Evolutionary conservation across 129 eudicot genomes (phyloP).

Genomic region (Escallonia rubra): DNA sequence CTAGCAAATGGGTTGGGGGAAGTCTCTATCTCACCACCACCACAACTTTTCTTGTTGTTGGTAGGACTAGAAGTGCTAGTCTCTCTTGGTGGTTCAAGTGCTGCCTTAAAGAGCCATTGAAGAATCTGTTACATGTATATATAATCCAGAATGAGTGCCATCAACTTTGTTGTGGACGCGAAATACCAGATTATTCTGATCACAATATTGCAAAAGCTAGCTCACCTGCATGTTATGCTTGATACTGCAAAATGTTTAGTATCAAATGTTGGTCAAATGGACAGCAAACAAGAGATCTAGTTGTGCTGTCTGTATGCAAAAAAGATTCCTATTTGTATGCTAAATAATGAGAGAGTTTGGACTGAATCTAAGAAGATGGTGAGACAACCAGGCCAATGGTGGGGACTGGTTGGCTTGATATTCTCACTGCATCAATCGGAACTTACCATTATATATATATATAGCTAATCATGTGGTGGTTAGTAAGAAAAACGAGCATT

Average conservation of each 20-base stretch:
- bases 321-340: constrained; percentile 41
- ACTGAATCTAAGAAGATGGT: constrained; percentile 26
- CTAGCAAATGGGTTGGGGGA: neutral
- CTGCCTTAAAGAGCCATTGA: constrained; percentile 40
- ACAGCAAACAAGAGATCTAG: constrained; percentile 64
- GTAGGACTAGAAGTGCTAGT: constrained; percentile 1
- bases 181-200: constrained; percentile 33
- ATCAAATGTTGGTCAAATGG: constrained; percentile 33
- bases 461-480: constrained; percentile 27
- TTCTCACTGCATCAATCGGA: constrained; percentile 7
- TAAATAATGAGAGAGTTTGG: neutral
- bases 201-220: constrained; percentile 33
- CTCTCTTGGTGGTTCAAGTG: constrained; percentile 30
- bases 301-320: constrained; percentile 52
- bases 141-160: constrained; percentile 28
- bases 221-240: constrained; percentile 50
- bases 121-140: constrained; percentile 45
- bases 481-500: neutral
- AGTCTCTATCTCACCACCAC: constrained; percentile 6
- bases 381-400: constrained; percentile 50
- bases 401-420: constrained; percentile 37
- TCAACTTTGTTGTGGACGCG: constrained; percentile 20
- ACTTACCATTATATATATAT: constrained; percentile 9
- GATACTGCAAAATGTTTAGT: constrained; percentile 11
- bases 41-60: constrained; percentile 8